Evolutionary conservation across 441 rosid species (phyloP).

Genomic region (Pelargonium australe): DNA sequence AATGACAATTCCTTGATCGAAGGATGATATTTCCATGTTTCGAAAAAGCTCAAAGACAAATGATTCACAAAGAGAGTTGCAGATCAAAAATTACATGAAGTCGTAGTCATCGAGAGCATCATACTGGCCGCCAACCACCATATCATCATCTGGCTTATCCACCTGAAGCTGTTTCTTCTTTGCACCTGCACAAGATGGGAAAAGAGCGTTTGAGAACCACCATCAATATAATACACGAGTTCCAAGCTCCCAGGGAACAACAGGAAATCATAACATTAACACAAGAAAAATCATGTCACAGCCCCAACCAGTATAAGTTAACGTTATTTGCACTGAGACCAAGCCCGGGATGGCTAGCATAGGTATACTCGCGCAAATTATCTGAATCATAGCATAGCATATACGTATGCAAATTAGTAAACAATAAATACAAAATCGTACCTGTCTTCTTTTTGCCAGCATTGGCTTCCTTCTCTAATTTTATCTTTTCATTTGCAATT

Average conservation of each 20-base stretch:
- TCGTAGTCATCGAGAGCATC: conserved; percentile 18
- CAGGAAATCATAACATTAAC: too few relatives aligned
- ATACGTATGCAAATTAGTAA: too few relatives aligned
- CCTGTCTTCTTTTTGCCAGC: conserved; percentile 26
- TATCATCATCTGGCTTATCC: conserved; percentile 23
- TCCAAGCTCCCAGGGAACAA: too few relatives aligned
- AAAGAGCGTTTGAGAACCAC: too few relatives aligned
- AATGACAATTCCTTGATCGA: not conserved
- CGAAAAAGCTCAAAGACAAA: not conserved
- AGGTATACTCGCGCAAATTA: too few relatives aligned
- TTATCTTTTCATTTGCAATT: conserved; percentile 27
- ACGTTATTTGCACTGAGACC: too few relatives aligned
- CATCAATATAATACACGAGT: not conserved
- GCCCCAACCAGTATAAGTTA: too few relatives aligned
- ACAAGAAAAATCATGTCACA: too few relatives aligned
- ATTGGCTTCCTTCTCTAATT: conserved; percentile 26
- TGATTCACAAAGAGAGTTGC: not conserved
- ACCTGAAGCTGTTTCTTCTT: conserved; percentile 24
- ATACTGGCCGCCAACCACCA: conserved; percentile 11
- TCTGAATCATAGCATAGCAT: too few relatives aligned
- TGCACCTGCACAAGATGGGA: conserved; percentile 14
- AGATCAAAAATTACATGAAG: conserved; percentile 20
- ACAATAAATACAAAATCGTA: not conserved
- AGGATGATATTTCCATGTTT: not conserved
- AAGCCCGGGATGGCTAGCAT: too few relatives aligned